Base-by-base conservation (phyloP, 1,284 basidiomycete species). In the Albatrellus sp. region DNA sequence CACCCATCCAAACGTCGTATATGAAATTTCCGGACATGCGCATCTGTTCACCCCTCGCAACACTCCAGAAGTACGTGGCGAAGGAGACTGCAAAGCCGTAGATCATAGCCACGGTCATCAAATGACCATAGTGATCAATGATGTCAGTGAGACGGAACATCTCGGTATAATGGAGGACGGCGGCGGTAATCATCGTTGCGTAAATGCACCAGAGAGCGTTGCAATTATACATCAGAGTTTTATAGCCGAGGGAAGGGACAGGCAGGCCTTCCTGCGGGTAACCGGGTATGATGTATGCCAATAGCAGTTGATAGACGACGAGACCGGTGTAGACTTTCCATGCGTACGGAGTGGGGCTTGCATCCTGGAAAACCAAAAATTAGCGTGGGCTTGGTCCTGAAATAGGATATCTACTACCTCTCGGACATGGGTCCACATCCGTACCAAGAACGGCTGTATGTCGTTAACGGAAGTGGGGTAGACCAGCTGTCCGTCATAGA, bases 1-100 rank as follows among this genome's bases (percentile, higher is more conserved):
- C 91, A 40, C 96, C 96, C 92, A 98, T 98, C 67, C 91, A 94
- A 51, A 91, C 83, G 57, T 96, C 92, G 60, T 96, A 99, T 53
- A 93, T 74, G 64, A 88, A 78, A 67, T 81, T 94, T 43, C 91
- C 92, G 13, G 87, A 91, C 88, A 97, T 94, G 52, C 94, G 77
- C 42, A 93, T 81, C 50, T 83, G 76, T 54, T 81, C 80, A 2
- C 84, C 84, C n/a, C 82, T 87, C 37, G 72, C 67, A 49, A 92
- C 72, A 0, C 84, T 80, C 47, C 79, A 65, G 52, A 90, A 72
- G 62, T 96, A 93, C 56, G 84, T 82, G 50, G 79, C 73, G 50
- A 88, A 74, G 5, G 90, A 84, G 48, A 90, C 77, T 34, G 68
- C 70, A 55, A 93, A 96, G 46, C 92, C 91, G 52, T 81, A 88